Evolutionary conservation across 1,284 basidiomycete species (phyloP).

Genomic region (Bjerkandera adusta): DNA sequence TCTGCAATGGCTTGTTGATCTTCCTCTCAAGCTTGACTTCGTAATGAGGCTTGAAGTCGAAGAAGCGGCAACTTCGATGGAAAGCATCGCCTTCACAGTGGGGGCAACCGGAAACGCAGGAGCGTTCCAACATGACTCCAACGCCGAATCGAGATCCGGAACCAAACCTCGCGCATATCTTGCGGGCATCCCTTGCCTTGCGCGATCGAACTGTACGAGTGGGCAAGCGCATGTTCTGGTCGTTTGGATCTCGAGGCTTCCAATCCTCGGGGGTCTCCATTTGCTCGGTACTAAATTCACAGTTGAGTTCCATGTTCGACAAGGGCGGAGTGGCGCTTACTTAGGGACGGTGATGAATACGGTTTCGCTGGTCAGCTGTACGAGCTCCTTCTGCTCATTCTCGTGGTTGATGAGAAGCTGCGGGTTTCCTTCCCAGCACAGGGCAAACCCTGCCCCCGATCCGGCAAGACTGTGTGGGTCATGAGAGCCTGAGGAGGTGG

Average conservation of each 20-base stretch:
- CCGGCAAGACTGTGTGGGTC: slow-evolving; percentile 79
- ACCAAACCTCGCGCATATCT: slow-evolving; percentile 76
- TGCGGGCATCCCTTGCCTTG: slow-evolving; percentile 37
- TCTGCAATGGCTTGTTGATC: slow-evolving; percentile 40
- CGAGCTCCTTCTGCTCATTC: slow-evolving; percentile 76
- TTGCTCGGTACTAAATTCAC: neutral
- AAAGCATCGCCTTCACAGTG: slow-evolving; percentile 66
- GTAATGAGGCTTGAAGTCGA: slow-evolving; percentile 84
- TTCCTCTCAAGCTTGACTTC: slow-evolving; percentile 67
- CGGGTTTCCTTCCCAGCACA: slow-evolving; percentile 83
- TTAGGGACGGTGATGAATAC: slow-evolving; percentile 84
- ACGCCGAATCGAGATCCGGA: slow-evolving; percentile 93
- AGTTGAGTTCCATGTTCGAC: neutral
- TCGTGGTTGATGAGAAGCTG: slow-evolving; percentile 71
- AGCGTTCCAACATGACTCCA: slow-evolving; percentile 81
- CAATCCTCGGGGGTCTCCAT: neutral
- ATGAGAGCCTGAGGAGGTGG: slow-evolving; percentile 61
- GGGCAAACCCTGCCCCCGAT: slow-evolving; percentile 86
- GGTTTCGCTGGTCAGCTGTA: slow-evolving; percentile 83
- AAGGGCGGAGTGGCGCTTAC: slow-evolving; percentile 40
- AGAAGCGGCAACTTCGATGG: slow-evolving; percentile 79
- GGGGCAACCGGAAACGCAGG: slow-evolving; percentile 76
- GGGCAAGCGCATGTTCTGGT: slow-evolving; percentile 20
- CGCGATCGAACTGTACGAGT: slow-evolving; percentile 22
- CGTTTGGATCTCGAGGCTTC: slow-evolving; percentile 6